Conservation (phyloP, 2,329 filamentous ascomycete genomes). For the Diaporthe citrichinensis region DNA sequence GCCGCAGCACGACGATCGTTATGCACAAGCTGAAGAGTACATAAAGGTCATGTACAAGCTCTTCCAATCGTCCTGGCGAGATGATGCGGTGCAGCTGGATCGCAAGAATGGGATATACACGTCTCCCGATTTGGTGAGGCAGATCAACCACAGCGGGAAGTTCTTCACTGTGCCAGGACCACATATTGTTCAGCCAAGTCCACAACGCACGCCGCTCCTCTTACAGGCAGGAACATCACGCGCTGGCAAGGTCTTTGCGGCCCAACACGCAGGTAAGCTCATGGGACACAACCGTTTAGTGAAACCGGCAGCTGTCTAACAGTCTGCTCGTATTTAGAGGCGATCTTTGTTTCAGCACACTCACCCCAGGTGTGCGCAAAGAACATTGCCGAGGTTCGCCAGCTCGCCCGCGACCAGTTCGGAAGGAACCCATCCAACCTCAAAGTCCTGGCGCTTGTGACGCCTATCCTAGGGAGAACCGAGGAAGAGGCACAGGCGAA, state of each 20-base stretch:
- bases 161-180: slow-evolving; percentile 69
- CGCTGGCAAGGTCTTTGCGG: slow-evolving; percentile 76
- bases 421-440: slow-evolving; percentile 73
- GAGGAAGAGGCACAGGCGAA: slow-evolving; percentile 77
- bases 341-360: slow-evolving; percentile 78
- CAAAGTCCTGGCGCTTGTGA: slow-evolving; percentile 78
- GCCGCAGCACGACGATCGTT: slow-evolving; percentile 72
- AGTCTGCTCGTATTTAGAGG: slow-evolving; percentile 54
- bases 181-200: slow-evolving; percentile 75
- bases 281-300: background rate
- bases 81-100: slow-evolving; percentile 69
- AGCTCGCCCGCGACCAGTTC: slow-evolving; percentile 63
- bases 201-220: slow-evolving; percentile 77
- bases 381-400: slow-evolving; percentile 73
- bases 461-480: slow-evolving; percentile 74
- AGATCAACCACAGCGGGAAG: slow-evolving; percentile 72
- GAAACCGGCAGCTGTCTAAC: slow-evolving; percentile 13
- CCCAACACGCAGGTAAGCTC: slow-evolving; percentile 71
- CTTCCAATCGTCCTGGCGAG: slow-evolving; percentile 63
- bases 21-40: slow-evolving; percentile 74
- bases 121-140: slow-evolving; percentile 70
- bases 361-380: slow-evolving; percentile 72
- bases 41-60: slow-evolving; percentile 72
- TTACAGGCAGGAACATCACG: slow-evolving; percentile 79
- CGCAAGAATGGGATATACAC: slow-evolving; percentile 68